Conservation (phyloP, 306 rosid species). For the Lithocarpus polystachyus region DNA sequence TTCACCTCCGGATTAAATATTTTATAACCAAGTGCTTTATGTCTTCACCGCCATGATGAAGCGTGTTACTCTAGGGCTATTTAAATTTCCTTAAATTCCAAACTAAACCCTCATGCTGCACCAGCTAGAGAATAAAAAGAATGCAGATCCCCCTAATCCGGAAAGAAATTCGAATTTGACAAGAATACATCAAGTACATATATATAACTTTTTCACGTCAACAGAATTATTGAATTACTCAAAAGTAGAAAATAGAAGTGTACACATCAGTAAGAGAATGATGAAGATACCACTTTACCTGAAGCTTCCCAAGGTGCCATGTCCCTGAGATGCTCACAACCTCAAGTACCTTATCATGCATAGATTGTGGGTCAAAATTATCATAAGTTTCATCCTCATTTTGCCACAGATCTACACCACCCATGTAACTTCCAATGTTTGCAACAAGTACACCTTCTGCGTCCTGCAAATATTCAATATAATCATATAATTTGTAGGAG, state of each 20-base stretch:
- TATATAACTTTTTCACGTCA: background rate
- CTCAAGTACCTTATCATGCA: constrained; percentile 97
- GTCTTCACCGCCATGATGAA: background rate
- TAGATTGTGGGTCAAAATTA: constrained; percentile 91
- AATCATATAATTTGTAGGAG: background rate
- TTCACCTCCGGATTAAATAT: background rate
- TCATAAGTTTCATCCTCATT: constrained; percentile 92
- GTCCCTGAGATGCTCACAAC: constrained; percentile 99
- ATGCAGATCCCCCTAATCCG: background rate
- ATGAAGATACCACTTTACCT: constrained; percentile 48
- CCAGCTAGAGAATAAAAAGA: background rate
- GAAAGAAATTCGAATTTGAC: background rate
- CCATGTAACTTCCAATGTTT: constrained; percentile 99
- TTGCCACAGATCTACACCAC: constrained; percentile 99
- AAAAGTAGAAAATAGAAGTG: background rate
- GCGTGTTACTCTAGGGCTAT: background rate
- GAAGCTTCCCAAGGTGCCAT: constrained; percentile 99
- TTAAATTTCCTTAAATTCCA: background rate
- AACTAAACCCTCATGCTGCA: background rate
- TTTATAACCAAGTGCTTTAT: background rate
- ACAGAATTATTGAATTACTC: background rate
- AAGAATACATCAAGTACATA: background rate
- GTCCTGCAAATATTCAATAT: constrained; percentile 54
- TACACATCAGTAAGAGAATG: background rate
- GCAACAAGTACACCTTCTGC: constrained; percentile 99